These are phyloP conservation scores for Leucocoprinus birnbaumii DNA, from an alignment of 768 basidiomycete species.

Conservation along the genomic window DNA sequence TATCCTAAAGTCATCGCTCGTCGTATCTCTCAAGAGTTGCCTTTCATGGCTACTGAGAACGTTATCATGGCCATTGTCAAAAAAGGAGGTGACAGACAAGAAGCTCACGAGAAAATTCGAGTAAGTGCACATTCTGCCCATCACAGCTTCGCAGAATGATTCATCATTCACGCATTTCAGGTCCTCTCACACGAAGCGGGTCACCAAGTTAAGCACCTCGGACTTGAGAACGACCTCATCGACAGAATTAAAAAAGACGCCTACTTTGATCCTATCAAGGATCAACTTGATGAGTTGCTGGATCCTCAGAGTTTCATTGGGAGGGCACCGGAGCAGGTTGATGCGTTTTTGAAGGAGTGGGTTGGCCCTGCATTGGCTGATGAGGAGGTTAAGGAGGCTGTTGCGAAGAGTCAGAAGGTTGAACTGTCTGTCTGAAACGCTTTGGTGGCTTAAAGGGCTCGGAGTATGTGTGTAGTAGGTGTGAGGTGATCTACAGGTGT, in stretches of 20 bases:
- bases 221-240: slow-evolving; percentile 94
- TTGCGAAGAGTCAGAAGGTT: slow-evolving; percentile 51
- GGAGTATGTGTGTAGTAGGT: too few relatives aligned
- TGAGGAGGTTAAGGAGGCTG: slow-evolving; percentile 49
- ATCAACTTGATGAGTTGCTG: slow-evolving; percentile 72
- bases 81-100: slow-evolving; percentile 91
- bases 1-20: slow-evolving; percentile 95
- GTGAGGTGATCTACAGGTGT: too few relatives aligned
- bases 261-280: slow-evolving; percentile 91
- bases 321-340: slow-evolving; percentile 93
- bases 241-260: slow-evolving; percentile 74
- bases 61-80: slow-evolving; percentile 99
- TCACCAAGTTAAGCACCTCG: slow-evolving; percentile 91
- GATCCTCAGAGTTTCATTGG: slow-evolving; percentile 91
- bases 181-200: slow-evolving; percentile 95
- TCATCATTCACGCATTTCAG: slow-evolving; percentile 26
- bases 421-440: slow-evolving; percentile 56
- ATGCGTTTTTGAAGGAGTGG: slow-evolving; percentile 83
- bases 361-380: slow-evolving; percentile 79
- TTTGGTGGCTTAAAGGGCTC: too few relatives aligned
- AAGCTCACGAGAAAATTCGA: slow-evolving; percentile 94
- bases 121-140: slow-evolving; percentile 38
- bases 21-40: slow-evolving; percentile 90
- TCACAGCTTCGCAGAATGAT: not conserved
- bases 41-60: slow-evolving; percentile 99